Evolutionary conservation across 129 eudicot genomes (phyloP).

Genomic region (Saussurea involucrata): DNA sequence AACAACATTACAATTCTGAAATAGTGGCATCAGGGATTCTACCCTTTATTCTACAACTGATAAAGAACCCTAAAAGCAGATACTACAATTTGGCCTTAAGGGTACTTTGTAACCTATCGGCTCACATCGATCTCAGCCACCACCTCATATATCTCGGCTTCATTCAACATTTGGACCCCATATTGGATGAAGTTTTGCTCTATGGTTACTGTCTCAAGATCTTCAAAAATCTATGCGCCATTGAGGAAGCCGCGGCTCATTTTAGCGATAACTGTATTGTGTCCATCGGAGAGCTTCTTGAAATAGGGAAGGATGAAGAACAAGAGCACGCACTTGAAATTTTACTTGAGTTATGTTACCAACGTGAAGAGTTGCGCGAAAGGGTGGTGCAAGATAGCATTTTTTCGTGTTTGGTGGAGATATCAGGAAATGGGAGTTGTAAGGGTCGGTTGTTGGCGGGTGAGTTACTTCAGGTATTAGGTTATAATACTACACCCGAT

Average conservation of each 20-base stretch:
- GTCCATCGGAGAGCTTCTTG: conserved; percentile 37
- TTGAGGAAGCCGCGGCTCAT: conserved; percentile 35
- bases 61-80: conserved; percentile 22
- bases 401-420: conserved; percentile 9
- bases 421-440: conserved; percentile 19
- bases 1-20: conserved; percentile 17
- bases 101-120: conserved; percentile 28
- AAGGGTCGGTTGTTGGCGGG: conserved; percentile 18
- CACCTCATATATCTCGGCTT: conserved; percentile 37
- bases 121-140: conserved; percentile 27
- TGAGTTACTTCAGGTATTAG: conserved; percentile 29
- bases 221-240: conserved; percentile 24
- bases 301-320: conserved; percentile 30
- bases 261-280: conserved; percentile 13
- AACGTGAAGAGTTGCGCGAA: conserved; percentile 17
- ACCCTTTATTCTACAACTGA: conserved; percentile 5
- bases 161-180: conserved; percentile 23
- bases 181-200: conserved; percentile 27
- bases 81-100: conserved; percentile 19
- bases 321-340: conserved; percentile 26
- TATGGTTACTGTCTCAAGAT: conserved; percentile 19
- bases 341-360: conserved; percentile 20
- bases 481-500: conserved; percentile 4
- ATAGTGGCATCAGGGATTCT: conserved; percentile 34
- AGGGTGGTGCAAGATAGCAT: conserved; percentile 10